Conservation (phyloP, 2,329 filamentous ascomycete species). For the Scleromitrula shiraiana region DNA sequence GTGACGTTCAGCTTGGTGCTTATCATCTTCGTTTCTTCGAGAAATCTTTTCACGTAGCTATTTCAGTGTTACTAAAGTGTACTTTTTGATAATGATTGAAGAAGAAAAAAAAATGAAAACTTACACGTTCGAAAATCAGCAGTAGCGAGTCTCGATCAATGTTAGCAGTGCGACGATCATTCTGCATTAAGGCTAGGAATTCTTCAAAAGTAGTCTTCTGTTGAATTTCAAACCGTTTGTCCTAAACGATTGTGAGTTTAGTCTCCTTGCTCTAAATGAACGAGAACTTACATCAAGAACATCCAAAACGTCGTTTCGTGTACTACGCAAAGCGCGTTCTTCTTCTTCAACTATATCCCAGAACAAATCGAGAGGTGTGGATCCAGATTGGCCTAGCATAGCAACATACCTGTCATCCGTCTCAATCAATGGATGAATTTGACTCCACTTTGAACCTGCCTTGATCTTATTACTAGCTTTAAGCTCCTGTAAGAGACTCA, state of each 20-base stretch:
- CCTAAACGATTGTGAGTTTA: constrained; percentile 46
- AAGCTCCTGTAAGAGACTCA: constrained; percentile 66
- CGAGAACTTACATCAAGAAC: constrained; percentile 68
- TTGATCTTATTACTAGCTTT: constrained; percentile 73
- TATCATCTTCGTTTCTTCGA: constrained; percentile 77
- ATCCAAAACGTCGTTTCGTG: constrained; percentile 77
- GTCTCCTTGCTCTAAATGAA: neutral
- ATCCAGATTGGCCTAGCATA: constrained; percentile 78
- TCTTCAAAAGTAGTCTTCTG: constrained; percentile 81
- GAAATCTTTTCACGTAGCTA: constrained; percentile 79
- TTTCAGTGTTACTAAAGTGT: constrained; percentile 18
- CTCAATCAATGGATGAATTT: constrained; percentile 66
- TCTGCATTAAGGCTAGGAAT: constrained; percentile 73
- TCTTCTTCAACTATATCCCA: constrained; percentile 95
- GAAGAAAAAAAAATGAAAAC: constrained; percentile 28
- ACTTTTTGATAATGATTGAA: too few relatives aligned
- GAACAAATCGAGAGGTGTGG: constrained; percentile 83
- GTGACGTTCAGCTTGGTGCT: constrained; percentile 70
- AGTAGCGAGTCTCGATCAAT: constrained; percentile 72
- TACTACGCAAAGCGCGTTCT: constrained; percentile 73
- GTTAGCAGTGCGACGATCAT: constrained; percentile 81
- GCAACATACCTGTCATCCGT: constrained; percentile 75
- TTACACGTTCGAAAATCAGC: constrained; percentile 75
- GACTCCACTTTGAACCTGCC: constrained; percentile 83
- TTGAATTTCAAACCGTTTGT: constrained; percentile 86